Evolutionary conservation across 2,329 filamentous ascomycete genomes (phyloP), one percentile per base, ranked within the genome.

Genomic region (Phoma herbarum): DNA sequence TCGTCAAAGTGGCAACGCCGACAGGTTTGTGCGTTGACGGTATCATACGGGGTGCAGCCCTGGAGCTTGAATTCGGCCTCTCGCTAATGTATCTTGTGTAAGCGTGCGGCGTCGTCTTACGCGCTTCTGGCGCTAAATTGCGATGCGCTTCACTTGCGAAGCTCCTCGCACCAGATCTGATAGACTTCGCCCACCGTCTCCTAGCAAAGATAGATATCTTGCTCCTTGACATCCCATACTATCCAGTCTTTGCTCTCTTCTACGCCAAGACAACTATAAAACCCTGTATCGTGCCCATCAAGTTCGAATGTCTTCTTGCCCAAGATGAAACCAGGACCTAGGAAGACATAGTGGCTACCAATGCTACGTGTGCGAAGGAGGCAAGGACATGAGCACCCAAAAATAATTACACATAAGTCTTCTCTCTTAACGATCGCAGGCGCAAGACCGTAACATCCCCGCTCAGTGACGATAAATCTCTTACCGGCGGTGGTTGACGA

Each of bases 191-290:
- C n/a, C n/a, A n/a, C n/a, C n/a, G n/a, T n/a, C n/a, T n/a, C 28
- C 14, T 20, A 54, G 51, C 60, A 55, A 42, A 67, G 44, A 11
- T 18, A 47, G 14, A 60, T 55, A 12, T 44, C 45, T n/a, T 60
- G 53, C 44, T 64, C 53, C 23, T 62, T 18, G 25, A 59, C 28
- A 3, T 53, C 46, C 59, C 61, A 64, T 2, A 55, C 28, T 6
- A 53, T 11, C 63, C 61, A 66, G 1, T 64, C 61, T 52, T 62
- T 64, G 43, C 63, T 64, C 1, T 28, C 3, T 10, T 54, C 51
- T 14, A 33, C 31, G 10, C 63, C 61, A 11, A 64, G 11, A 39
- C 56, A 43, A 25, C n/a, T n/a, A 46, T 28, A 29, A n/a, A 59
- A 59, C 6, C 47, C 23, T 29, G 44, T 26, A 11, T 55, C 51